These are phyloP conservation scores for Lactarius tabidus DNA, from an alignment of 768 basidiomycete species.

Conservation along the genomic window DNA sequence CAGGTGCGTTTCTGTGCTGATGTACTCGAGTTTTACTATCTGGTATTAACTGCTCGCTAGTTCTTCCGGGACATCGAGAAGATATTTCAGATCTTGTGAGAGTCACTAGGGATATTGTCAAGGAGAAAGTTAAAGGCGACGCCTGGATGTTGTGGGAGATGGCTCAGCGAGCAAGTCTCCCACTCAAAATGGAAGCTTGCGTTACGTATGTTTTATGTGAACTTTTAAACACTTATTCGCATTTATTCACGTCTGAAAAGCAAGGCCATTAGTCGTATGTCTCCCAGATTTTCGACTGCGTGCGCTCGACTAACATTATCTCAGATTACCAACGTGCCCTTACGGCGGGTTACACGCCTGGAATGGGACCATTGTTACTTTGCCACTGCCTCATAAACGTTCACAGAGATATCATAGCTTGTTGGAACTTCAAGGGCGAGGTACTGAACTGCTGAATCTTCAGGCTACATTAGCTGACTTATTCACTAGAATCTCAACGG, in stretches of 20 bases:
- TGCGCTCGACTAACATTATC: background rate
- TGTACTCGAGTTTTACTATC: background rate
- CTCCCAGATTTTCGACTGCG: background rate
- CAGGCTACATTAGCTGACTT: no score
- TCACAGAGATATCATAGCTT: no score
- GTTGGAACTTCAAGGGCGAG: no score
- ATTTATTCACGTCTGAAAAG: background rate
- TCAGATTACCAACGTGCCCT: background rate
- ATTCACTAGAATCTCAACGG: no score
- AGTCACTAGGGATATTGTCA: background rate
- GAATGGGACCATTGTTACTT: background rate
- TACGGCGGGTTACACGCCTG: no score
- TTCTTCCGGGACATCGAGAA: background rate
- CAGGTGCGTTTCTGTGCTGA: background rate
- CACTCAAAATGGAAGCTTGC: background rate
- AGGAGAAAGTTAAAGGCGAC: background rate
- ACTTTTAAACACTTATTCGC: background rate
- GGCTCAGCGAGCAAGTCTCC: background rate
- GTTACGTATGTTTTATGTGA: background rate
- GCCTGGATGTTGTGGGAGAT: background rate
- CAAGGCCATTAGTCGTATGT: background rate
- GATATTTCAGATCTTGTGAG: background rate
- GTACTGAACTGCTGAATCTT: no score
- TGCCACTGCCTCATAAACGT: background rate
- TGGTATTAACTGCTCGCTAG: background rate